phyloP scores from a whole-genome alignment of 106 monocot species.

The Dioscorea zingiberensis region DNA sequence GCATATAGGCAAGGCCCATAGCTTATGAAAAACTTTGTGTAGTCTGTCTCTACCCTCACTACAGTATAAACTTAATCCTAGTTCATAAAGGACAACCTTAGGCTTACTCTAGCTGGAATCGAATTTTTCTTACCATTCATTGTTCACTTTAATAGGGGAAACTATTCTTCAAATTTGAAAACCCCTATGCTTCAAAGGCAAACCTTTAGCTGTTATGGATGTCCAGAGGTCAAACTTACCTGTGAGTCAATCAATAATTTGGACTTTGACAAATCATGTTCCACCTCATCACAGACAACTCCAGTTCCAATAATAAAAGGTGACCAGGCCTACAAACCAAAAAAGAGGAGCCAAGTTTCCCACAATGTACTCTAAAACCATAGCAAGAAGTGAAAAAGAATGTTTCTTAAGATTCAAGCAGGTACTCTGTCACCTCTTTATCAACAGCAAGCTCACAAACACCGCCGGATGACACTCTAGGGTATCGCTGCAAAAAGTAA shows the following conservation, averaged over 20 bases:
- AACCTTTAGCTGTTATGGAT: too few relatives aligned
- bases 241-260: constrained; percentile 35
- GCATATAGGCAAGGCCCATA: too few relatives aligned
- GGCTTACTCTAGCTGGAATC: too few relatives aligned
- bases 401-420: neutral
- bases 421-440: constrained; percentile 53
- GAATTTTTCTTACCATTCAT: too few relatives aligned
- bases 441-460: constrained; percentile 35
- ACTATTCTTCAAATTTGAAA: too few relatives aligned
- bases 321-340: constrained; percentile 65
- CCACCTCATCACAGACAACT: constrained; percentile 10
- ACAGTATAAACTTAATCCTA: too few relatives aligned
- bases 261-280: constrained; percentile 8
- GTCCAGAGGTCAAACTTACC: constrained; percentile 30
- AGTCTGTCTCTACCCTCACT: too few relatives aligned
- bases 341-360: neutral
- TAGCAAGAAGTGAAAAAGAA: neutral
- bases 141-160: too few relatives aligned
- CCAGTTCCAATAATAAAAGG: constrained; percentile 48
- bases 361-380: neutral
- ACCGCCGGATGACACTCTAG: constrained; percentile 40
- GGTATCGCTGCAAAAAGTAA: constrained; percentile 47
- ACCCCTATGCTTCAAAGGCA: too few relatives aligned
- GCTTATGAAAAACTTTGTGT: too few relatives aligned
- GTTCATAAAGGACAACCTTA: too few relatives aligned